Evolutionary conservation across 495 filamentous ascomycete genomes (phyloP).

Genomic region (Talaromyces stipitatus): DNA sequence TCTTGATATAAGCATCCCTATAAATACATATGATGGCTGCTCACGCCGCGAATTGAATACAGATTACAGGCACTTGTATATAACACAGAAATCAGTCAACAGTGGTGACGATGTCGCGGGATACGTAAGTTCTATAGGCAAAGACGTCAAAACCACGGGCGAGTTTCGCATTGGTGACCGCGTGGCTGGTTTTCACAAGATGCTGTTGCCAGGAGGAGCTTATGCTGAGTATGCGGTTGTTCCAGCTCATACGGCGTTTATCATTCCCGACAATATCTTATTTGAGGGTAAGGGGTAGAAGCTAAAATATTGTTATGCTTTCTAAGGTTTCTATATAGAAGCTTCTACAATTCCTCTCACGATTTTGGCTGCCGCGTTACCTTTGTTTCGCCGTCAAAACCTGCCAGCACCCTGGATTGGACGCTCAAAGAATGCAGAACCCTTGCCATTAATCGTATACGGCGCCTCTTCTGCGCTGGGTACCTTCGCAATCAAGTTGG

Average conservation of each 20-base stretch:
- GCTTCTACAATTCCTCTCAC: constrained; percentile 66
- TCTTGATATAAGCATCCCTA: not conserved
- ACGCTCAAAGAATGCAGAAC: constrained; percentile 21
- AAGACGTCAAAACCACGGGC: constrained; percentile 29
- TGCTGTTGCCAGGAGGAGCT: constrained; percentile 44
- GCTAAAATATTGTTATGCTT: not conserved
- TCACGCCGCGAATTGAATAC: constrained; percentile 1
- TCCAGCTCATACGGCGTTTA: constrained; percentile 59
- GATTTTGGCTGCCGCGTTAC: constrained; percentile 63
- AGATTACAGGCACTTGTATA: constrained; percentile 8
- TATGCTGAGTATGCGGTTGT: constrained; percentile 68
- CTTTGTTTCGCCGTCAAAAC: constrained; percentile 47
- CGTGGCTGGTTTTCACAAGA: constrained; percentile 64
- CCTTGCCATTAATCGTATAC: constrained; percentile 55
- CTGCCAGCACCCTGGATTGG: constrained; percentile 59
- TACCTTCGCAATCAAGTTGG: constrained; percentile 60
- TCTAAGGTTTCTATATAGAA: constrained; percentile 26
- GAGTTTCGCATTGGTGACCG: constrained; percentile 62
- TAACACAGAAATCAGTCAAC: constrained; percentile 30
- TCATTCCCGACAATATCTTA: constrained; percentile 51
- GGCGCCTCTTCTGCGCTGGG: constrained; percentile 62
- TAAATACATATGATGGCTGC: not conserved
- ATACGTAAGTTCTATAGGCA: constrained; percentile 51
- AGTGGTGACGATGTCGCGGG: constrained; percentile 68
- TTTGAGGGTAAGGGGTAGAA: constrained; percentile 51